A percentile compares a stretch with the other conserved stretches of the same genome.
Evolutionary conservation across 805 yeast species (phyloP).

Genomic region (Yarrowia deformans): DNA sequence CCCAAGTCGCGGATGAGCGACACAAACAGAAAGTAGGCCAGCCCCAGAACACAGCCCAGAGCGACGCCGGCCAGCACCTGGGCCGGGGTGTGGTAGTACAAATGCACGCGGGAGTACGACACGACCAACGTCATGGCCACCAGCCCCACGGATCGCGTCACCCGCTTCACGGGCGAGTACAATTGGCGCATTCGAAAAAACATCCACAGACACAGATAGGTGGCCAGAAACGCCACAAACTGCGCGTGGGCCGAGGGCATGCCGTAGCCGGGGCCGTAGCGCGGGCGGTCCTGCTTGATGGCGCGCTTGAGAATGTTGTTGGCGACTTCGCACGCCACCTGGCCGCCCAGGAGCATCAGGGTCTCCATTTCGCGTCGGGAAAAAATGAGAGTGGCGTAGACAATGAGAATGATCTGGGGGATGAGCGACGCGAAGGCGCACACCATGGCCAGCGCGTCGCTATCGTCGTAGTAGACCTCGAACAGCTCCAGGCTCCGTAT

Average conservation of each 20-base stretch:
- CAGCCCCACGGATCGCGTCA: constrained; percentile 45
- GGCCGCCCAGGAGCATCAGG: constrained; percentile 83
- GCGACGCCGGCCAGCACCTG: constrained; percentile 79
- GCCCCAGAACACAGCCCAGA: constrained; percentile 68
- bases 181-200: constrained; percentile 46
- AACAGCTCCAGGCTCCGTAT: constrained; percentile 69
- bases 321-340: constrained; percentile 73
- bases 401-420: constrained; percentile 80
- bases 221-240: constrained; percentile 83
- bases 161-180: constrained; percentile 46
- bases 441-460: constrained; percentile 63
- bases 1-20: constrained; percentile 71
- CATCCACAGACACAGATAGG: constrained; percentile 50
- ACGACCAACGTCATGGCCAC: constrained; percentile 54
- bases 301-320: constrained; percentile 72
- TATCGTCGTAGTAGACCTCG: constrained; percentile 77
- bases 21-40: constrained; percentile 61
- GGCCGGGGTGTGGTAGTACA: constrained; percentile 73
- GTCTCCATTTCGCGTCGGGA: constrained; percentile 86
- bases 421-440: constrained; percentile 77
- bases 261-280: constrained; percentile 69
- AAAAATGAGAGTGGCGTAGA: constrained; percentile 84
- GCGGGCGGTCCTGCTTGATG: constrained; percentile 78
- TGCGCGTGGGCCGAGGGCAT: constrained; percentile 99
- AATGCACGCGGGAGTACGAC: constrained; percentile 73